Evolutionary conservation across 2,329 filamentous ascomycete genomes (phyloP).

Genomic region (Colletotrichum sp.): DNA sequence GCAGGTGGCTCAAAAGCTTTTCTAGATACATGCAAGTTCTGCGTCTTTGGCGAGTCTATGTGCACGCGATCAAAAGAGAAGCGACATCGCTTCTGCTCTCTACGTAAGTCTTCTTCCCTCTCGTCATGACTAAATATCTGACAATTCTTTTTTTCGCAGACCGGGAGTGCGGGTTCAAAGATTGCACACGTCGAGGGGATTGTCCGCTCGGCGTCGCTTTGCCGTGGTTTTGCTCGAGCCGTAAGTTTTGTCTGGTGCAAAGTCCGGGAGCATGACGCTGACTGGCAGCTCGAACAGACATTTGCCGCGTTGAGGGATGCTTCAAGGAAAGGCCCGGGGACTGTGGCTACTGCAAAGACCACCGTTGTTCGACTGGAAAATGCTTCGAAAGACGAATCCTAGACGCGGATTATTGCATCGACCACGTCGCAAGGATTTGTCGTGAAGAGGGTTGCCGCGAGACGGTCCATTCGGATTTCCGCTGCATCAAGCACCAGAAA

Average conservation of each 20-base stretch:
- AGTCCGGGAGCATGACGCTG: not conserved
- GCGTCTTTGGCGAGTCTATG: conserved; percentile 1
- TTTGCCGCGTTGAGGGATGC: not conserved
- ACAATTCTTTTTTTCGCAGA: not conserved
- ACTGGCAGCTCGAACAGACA: not conserved
- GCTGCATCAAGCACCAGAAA: conserved; percentile 1
- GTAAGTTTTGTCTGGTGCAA: not conserved
- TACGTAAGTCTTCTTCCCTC: not conserved
- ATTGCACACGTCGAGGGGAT: conserved; percentile 1
- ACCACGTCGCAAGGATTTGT: conserved; percentile 1
- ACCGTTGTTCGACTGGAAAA: not conserved
- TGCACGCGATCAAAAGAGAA: conserved; percentile 12
- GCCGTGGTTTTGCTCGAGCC: conserved; percentile 15
- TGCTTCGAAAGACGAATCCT: conserved; percentile 1
- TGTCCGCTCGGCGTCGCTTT: not conserved
- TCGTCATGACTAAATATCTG: not conserved
- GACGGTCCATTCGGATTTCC: not conserved
- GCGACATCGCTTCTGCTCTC: conserved; percentile 3
- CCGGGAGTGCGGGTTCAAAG: not conserved
- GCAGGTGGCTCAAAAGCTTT: not conserved
- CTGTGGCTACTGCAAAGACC: conserved; percentile 6
- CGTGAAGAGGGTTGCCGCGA: conserved; percentile 7
- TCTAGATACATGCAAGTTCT: conserved; percentile 9
- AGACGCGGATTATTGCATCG: not conserved
- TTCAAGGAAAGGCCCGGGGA: conserved; percentile 2